These are phyloP conservation scores for Leishmania lainsoni DNA, from an alignment of 208 protist genomes.

Conservation along the genomic window DNA sequence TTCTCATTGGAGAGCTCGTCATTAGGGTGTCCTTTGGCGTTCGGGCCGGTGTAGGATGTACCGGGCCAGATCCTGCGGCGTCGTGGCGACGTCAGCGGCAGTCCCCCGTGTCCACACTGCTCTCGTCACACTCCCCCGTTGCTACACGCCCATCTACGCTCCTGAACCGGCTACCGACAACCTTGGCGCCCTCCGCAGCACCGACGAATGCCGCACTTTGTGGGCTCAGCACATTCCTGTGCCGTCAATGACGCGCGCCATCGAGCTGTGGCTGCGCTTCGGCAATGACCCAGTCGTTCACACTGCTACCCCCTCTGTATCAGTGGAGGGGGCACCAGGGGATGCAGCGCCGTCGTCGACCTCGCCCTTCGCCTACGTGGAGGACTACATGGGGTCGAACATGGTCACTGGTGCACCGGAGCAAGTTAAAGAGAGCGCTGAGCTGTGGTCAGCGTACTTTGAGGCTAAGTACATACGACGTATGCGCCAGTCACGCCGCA, in stretches of 20 bases:
- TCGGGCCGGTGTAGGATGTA: constrained; percentile 5
- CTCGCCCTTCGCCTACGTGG: constrained; percentile 80
- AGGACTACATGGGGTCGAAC: constrained; percentile 91
- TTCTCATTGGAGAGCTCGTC: neutral
- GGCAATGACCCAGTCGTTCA: constrained; percentile 90
- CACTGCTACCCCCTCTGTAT: constrained; percentile 26
- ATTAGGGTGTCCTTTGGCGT: neutral
- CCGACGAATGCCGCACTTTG: constrained; percentile 67
- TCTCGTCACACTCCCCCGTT: constrained; percentile 22
- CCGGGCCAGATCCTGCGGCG: constrained; percentile 6
- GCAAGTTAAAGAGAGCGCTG: constrained; percentile 64
- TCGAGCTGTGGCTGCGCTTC: constrained; percentile 82
- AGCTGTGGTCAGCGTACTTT: constrained; percentile 71
- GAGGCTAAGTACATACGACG: constrained; percentile 42
- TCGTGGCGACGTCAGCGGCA: constrained; percentile 3
- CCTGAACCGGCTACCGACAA: constrained; percentile 47
- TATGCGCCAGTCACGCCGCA: constrained; percentile 70
- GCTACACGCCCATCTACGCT: constrained; percentile 82
- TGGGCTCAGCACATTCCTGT: constrained; percentile 55
- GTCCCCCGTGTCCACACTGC: neutral
- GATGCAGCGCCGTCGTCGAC: neutral
- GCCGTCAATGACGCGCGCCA: constrained; percentile 36
- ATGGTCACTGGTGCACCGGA: constrained; percentile 48
- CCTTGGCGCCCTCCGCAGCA: constrained; percentile 40
- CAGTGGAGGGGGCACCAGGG: neutral